Conservation (phyloP, 495 filamentous ascomycete species). For the Mytilinidion resinicola region DNA sequence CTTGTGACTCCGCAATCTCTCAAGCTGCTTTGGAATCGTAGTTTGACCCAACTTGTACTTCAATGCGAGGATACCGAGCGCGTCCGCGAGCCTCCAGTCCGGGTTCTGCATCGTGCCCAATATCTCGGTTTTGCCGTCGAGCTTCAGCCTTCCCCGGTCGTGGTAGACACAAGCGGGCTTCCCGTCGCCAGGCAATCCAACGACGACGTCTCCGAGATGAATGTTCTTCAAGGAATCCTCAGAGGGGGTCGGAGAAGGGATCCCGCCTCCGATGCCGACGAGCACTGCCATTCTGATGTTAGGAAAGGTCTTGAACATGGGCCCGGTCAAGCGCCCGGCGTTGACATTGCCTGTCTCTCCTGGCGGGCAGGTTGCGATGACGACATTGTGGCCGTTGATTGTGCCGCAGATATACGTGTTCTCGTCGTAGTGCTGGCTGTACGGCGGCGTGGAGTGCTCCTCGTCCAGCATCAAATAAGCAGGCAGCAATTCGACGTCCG, state of each 20-base stretch:
- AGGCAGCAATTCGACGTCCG: constrained; percentile 11
- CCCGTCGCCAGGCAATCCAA: neutral
- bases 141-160: constrained; percentile 7
- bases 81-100: neutral
- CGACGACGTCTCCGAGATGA: constrained; percentile 10
- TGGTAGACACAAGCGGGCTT: neutral
- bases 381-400: constrained; percentile 10
- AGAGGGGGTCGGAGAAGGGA: neutral
- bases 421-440: constrained; percentile 13
- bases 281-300: constrained; percentile 15
- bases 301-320: constrained; percentile 17
- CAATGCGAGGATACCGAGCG: neutral
- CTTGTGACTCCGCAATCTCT: neutral
- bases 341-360: constrained; percentile 11
- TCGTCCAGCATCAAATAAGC: constrained; percentile 9
- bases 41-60: neutral
- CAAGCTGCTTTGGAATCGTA: neutral
- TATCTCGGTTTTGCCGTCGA: neutral
- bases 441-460: constrained; percentile 2
- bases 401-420: constrained; percentile 17
- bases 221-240: constrained; percentile 4
- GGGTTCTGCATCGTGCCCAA: neutral
- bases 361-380: constrained; percentile 7
- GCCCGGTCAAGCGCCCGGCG: constrained; percentile 6
- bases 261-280: constrained; percentile 12